phyloP scores from a whole-genome alignment of 345 rosid genomes.

The Durio zibethinus region DNA sequence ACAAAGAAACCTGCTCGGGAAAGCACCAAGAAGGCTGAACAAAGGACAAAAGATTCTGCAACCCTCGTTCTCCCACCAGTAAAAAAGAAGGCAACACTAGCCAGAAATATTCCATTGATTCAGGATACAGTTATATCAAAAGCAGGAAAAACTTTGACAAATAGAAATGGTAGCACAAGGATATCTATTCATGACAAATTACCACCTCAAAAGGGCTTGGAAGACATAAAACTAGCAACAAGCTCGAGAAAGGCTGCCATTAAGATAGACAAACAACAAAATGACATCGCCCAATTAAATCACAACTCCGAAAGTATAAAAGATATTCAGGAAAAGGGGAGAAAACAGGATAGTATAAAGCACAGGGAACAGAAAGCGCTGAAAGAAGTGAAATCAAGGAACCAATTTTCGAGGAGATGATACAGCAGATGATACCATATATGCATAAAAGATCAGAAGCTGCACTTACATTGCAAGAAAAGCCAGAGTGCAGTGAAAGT shows the following conservation, averaged over 20 bases:
- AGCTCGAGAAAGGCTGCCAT: slow-evolving; percentile 13
- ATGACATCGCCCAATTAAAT: slow-evolving; percentile 16
- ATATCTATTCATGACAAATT: slow-evolving; percentile 30
- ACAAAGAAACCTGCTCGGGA: slow-evolving; percentile 24
- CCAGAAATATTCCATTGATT: slow-evolving; percentile 25
- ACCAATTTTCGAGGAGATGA: slow-evolving; percentile 30
- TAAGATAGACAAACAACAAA: slow-evolving; percentile 32
- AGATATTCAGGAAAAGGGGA: slow-evolving; percentile 31
- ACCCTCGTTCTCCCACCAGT: slow-evolving; percentile 16
- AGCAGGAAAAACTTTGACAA: slow-evolving; percentile 25
- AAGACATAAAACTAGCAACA: slow-evolving; percentile 23
- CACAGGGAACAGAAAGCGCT: slow-evolving; percentile 30
- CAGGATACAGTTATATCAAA: slow-evolving; percentile 21
- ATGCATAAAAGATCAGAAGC: slow-evolving; percentile 26
- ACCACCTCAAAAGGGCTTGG: slow-evolving; percentile 31
- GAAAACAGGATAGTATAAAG: slow-evolving; percentile 34
- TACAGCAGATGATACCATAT: slow-evolving; percentile 24
- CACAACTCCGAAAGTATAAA: slow-evolving; percentile 24
- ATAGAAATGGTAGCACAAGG: slow-evolving; percentile 24
- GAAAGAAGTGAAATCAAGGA: slow-evolving; percentile 29
- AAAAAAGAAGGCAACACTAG: slow-evolving; percentile 31
- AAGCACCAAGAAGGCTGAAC: slow-evolving; percentile 23
- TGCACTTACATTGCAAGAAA: slow-evolving; percentile 24
- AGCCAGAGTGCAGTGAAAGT: slow-evolving; percentile 17
- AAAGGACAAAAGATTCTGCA: slow-evolving; percentile 28